Evolutionary conservation across 2,329 filamentous ascomycete genomes (phyloP).

Genomic region (Chaetomium sp.): DNA sequence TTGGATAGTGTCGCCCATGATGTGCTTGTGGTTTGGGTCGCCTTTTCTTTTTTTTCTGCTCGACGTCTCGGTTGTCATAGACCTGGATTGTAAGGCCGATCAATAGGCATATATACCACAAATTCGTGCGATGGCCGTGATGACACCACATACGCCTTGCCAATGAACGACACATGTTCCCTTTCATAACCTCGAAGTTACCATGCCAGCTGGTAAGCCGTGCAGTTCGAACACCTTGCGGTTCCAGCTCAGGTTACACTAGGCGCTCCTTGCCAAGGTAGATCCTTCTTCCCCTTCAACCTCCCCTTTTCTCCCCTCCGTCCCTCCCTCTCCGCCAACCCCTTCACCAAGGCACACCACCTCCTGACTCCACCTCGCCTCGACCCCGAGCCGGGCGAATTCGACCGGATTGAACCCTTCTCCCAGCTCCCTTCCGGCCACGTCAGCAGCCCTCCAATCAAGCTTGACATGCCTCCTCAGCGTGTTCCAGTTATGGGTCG

Average conservation of each 20-base stretch:
- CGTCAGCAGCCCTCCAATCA: slow-evolving; percentile 14
- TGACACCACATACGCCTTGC: neutral
- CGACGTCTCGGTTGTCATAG: too few species aligned
- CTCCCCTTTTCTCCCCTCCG: neutral
- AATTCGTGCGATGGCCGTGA: neutral
- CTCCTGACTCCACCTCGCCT: slow-evolving; percentile 9
- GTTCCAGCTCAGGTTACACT: neutral
- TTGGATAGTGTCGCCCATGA: neutral
- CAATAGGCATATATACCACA: neutral
- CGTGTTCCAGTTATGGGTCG: neutral
- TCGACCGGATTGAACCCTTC: slow-evolving; percentile 15
- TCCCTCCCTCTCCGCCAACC: neutral
- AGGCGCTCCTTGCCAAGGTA: too few species aligned
- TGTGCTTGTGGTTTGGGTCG: neutral
- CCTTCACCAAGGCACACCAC: neutral
- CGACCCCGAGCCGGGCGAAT: neutral
- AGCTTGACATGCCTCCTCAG: neutral
- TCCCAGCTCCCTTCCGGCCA: neutral
- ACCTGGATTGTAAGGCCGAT: neutral
- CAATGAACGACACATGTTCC: neutral
- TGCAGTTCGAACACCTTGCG: neutral
- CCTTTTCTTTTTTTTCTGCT: neutral
- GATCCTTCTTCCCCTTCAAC: neutral
- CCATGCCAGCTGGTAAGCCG: neutral
- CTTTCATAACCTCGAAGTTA: neutral